A percentile compares a stretch with the other conserved stretches of the same genome.
phyloP scores from a whole-genome alignment of 352 stramenopile species.

The Thalassiosira hispida region DNA sequence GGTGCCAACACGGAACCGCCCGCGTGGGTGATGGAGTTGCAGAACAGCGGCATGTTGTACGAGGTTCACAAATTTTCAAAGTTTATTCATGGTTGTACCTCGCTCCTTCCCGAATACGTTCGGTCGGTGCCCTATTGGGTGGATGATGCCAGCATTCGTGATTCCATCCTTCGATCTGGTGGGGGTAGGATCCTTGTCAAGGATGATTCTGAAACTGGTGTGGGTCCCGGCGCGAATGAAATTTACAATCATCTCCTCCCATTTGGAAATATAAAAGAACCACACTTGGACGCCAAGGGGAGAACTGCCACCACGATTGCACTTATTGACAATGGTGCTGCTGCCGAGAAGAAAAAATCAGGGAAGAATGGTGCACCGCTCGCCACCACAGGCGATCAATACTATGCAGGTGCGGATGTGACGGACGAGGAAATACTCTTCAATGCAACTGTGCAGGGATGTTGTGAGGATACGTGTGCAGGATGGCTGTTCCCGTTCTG shows the following conservation, averaged over 20 bases:
- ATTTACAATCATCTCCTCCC: slow-evolving; percentile 85
- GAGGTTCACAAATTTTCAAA: slow-evolving; percentile 88
- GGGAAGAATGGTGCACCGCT: slow-evolving; percentile 8
- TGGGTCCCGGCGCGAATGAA: slow-evolving; percentile 80
- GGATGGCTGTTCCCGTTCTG: slow-evolving; percentile 78
- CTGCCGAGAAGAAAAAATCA: background rate
- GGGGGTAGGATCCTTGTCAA: slow-evolving; percentile 74
- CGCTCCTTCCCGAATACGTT: slow-evolving; percentile 87
- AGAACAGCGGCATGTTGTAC: slow-evolving; percentile 86
- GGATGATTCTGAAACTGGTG: slow-evolving; percentile 44
- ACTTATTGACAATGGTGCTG: slow-evolving; percentile 37
- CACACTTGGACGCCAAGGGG: slow-evolving; percentile 66
- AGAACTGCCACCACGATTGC: slow-evolving; percentile 63
- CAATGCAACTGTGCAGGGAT: slow-evolving; percentile 48
- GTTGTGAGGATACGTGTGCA: slow-evolving; percentile 64
- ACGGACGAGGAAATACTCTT: slow-evolving; percentile 38
- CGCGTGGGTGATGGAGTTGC: slow-evolving; percentile 85
- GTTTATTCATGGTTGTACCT: slow-evolving; percentile 89
- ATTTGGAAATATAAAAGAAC: slow-evolving; percentile 73
- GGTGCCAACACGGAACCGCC: slow-evolving; percentile 75
- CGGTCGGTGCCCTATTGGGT: slow-evolving; percentile 89
- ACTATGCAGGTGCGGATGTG: slow-evolving; percentile 48
- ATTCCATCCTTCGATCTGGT: slow-evolving; percentile 84
- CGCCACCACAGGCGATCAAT: slow-evolving; percentile 17
- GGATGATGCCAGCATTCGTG: slow-evolving; percentile 86